These are phyloP conservation scores for Allantophomopsis cytisporea DNA, from an alignment of 2,329 filamentous ascomycete genomes.

Conservation along the genomic window DNA sequence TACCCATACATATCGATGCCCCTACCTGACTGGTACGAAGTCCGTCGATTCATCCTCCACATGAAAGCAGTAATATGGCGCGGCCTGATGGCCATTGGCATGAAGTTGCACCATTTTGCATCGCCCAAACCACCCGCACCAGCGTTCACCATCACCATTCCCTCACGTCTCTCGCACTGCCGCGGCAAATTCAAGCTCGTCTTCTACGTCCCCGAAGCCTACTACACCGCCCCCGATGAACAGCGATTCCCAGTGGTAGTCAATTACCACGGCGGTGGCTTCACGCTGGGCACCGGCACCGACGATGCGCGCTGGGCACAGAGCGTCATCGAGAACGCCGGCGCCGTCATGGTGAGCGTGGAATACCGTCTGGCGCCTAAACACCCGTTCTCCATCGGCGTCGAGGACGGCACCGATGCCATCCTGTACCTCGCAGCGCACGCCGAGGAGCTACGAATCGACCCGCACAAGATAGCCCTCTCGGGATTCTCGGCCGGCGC, in stretches of 20 bases:
- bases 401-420: constrained; percentile 53
- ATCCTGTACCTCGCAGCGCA: constrained; percentile 44
- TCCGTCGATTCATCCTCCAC: constrained; percentile 3
- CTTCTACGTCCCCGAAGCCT: constrained; percentile 27
- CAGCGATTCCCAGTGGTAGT: constrained; percentile 37
- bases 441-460: constrained; percentile 41
- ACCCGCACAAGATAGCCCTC: constrained; percentile 39
- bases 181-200: constrained; percentile 22
- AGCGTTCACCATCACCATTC: constrained; percentile 17
- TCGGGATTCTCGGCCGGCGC: constrained; percentile 41
- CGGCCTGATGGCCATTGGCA: constrained; percentile 18
- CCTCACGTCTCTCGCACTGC: constrained; percentile 13
- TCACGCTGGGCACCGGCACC: constrained; percentile 46
- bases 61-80: constrained; percentile 19
- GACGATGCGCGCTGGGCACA: constrained; percentile 50
- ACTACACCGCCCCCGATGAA: constrained; percentile 15
- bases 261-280: constrained; percentile 57
- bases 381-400: constrained; percentile 47
- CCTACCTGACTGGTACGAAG: no score
- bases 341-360: constrained; percentile 46
- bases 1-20: no score
- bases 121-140: constrained; percentile 15
- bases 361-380: constrained; percentile 57
- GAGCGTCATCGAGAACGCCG: constrained; percentile 33
- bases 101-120: constrained; percentile 18